Conservation (phyloP, 1,284 basidiomycete genomes). For the Phaffia rhodozyma region DNA sequence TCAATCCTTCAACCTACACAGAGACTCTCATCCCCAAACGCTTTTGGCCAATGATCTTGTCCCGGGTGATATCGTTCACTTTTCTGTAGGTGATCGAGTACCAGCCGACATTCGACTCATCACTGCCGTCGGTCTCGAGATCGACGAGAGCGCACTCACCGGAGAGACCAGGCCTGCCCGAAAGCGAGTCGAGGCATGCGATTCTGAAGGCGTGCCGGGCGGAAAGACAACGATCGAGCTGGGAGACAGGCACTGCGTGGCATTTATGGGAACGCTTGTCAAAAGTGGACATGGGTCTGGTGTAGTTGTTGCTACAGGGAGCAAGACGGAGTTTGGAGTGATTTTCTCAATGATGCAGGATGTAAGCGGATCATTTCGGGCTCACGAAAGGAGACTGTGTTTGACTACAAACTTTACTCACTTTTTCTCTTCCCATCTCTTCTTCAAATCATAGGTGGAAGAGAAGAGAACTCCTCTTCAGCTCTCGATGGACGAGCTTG, state of each 20-base stretch:
- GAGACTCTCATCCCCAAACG: conserved; percentile 59
- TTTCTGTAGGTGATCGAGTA: conserved; percentile 74
- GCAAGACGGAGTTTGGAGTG: conserved; percentile 84
- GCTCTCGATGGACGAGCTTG: conserved; percentile 90
- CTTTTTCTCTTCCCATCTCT: neutral
- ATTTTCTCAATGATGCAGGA: conserved; percentile 99
- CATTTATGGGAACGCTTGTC: conserved; percentile 96
- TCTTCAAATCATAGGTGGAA: conserved; percentile 48
- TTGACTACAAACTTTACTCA: neutral
- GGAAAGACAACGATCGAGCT: conserved; percentile 51
- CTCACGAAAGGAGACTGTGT: neutral
- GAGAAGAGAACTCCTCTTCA: conserved; percentile 90
- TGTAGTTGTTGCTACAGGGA: conserved; percentile 80
- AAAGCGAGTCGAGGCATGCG: conserved; percentile 48
- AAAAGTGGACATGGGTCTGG: conserved; percentile 77
- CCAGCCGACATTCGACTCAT: conserved; percentile 84
- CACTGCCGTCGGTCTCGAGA: conserved; percentile 67
- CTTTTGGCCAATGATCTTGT: conserved; percentile 91
- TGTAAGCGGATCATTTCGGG: conserved; percentile 39
- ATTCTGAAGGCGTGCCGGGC: conserved; percentile 35
- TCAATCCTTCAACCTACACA: conserved; percentile 24
- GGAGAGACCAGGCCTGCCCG: conserved; percentile 76
- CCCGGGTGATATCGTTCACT: conserved; percentile 83
- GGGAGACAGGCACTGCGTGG: conserved; percentile 78
- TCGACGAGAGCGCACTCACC: conserved; percentile 90